Conservation (phyloP, 805 yeast genomes). For the Wickerhamomyces bovis region DNA sequence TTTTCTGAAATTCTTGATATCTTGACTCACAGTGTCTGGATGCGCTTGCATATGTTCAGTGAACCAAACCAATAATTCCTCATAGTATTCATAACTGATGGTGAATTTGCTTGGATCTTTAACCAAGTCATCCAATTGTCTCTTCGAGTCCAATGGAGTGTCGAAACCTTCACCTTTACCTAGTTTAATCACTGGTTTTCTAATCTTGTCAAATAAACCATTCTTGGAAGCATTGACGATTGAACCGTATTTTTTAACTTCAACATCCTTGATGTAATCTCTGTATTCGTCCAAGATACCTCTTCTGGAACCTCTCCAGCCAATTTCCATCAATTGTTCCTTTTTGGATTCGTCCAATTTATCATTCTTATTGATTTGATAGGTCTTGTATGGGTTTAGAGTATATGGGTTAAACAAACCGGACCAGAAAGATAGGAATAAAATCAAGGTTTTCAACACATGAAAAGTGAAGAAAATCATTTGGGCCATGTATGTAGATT, state of each 20-base stretch:
- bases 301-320: conserved; percentile 93
- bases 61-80: conserved; percentile 36
- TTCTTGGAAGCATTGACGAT: conserved; percentile 67
- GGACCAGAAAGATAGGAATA: conserved; percentile 52
- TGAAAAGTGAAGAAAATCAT: conserved; percentile 69
- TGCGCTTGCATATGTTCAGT: conserved; percentile 36
- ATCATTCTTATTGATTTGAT: conserved; percentile 28
- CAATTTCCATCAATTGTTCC: conserved; percentile 51
- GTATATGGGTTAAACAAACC: conserved; percentile 79
- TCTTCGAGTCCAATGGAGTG: conserved; percentile 36
- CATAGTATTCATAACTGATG: conserved; percentile 50
- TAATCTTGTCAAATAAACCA: conserved; percentile 59
- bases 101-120: conserved; percentile 40
- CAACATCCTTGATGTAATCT: conserved; percentile 57
- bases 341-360: conserved; percentile 28
- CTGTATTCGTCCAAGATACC: conserved; percentile 66
- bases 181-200: conserved; percentile 53
- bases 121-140: conserved; percentile 34
- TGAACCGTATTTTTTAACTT: conserved; percentile 65
- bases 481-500: conserved; percentile 44
- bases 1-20: conserved; percentile 59
- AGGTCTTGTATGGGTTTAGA: conserved; percentile 33
- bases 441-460: conserved; percentile 47
- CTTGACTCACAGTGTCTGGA: conserved; percentile 31
- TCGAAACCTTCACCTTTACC: conserved; percentile 81